Conservation (phyloP, 352 stramenopile genomes). For the Phytophthora quininea region DNA sequence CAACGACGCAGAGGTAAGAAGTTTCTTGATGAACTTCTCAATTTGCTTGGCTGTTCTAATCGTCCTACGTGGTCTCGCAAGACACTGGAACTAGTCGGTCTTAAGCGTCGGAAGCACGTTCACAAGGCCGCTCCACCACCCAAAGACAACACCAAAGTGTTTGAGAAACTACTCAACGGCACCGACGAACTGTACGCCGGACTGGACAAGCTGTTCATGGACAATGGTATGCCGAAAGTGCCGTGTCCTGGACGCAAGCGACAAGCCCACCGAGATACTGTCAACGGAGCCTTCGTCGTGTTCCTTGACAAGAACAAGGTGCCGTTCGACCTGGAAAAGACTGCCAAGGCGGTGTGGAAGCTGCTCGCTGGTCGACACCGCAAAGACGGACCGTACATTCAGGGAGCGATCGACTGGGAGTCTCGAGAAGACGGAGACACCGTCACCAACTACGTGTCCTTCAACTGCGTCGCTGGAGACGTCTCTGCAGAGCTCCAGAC, state of each 20-base stretch:
- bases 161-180: slow-evolving; percentile 9
- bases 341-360: slow-evolving; percentile 18
- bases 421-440: too few species aligned
- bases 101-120: too few species aligned
- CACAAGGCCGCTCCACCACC: too few species aligned
- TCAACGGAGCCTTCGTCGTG: slow-evolving; percentile 24
- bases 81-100: too few species aligned
- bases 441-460: too few species aligned
- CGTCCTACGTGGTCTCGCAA: too few species aligned
- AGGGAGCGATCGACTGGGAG: background rate
- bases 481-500: too few species aligned
- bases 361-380: background rate
- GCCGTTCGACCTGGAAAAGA: slow-evolving; percentile 5
- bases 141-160: slow-evolving; percentile 7
- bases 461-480: too few species aligned
- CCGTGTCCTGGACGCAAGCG: slow-evolving; percentile 12
- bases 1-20: too few species aligned
- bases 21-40: too few species aligned
- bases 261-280: background rate
- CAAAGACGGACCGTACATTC: slow-evolving; percentile 11
- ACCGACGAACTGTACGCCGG: slow-evolving; percentile 8
- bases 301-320: slow-evolving; percentile 21
- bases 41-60: too few species aligned
- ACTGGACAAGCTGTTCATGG: slow-evolving; percentile 10
- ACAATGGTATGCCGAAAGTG: slow-evolving; percentile 15